Conservation (phyloP, 106 monocot species). For the Cymbidium sinense region DNA sequence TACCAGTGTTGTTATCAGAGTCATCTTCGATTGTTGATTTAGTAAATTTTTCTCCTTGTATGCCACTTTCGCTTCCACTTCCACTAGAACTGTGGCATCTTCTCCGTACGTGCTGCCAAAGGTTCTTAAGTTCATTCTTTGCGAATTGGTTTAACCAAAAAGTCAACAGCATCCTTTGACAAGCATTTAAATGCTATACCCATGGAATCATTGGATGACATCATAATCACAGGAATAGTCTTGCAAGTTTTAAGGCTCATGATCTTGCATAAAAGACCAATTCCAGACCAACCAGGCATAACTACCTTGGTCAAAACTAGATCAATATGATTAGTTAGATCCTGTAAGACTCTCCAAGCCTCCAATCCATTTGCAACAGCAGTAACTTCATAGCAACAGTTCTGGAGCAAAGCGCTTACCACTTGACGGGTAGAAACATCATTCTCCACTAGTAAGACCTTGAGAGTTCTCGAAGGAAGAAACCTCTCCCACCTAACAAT, state of each 20-base stretch:
- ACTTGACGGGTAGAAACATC: constrained; percentile 91
- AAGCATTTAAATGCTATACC: constrained; percentile 87
- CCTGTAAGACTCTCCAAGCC: constrained; percentile 80
- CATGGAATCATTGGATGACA: constrained; percentile 98
- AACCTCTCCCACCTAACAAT: constrained; percentile 74
- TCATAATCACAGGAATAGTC: constrained; percentile 98
- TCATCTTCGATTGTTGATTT: constrained; percentile 48
- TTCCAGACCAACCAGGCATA: constrained; percentile 75
- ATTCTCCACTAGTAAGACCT: constrained; percentile 89
- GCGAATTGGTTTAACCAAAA: constrained; percentile 92
- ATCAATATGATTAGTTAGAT: constrained; percentile 59
- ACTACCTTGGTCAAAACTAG: constrained; percentile 86
- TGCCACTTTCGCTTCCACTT: constrained; percentile 92
- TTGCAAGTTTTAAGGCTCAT: constrained; percentile 72
- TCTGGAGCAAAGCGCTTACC: constrained; percentile 83
- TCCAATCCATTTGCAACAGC: constrained; percentile 73
- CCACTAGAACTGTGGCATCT: constrained; percentile 80
- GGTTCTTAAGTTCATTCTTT: constrained; percentile 97
- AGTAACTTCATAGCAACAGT: constrained; percentile 93
- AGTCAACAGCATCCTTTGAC: constrained; percentile 96
- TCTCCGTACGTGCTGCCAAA: constrained; percentile 99
- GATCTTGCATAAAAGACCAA: constrained; percentile 87
- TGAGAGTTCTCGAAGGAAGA: constrained; percentile 73
- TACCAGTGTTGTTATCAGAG: constrained; percentile 64
- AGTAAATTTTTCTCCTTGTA: constrained; percentile 55